Evolutionary conservation across 2,329 filamentous ascomycete genomes (phyloP).

Genomic region (Hypoxylon sp.): DNA sequence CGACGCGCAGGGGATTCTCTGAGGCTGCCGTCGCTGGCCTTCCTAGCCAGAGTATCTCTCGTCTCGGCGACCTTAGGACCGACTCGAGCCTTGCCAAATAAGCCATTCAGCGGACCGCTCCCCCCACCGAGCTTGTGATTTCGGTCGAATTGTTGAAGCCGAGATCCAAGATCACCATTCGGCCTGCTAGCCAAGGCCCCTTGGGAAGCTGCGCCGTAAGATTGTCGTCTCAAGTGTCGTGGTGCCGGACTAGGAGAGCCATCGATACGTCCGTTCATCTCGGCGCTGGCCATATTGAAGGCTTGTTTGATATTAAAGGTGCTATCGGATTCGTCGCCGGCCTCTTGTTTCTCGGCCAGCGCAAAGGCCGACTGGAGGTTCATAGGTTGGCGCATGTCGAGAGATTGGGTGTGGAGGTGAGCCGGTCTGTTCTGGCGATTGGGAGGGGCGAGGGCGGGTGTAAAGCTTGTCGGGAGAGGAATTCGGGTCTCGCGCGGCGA

Average conservation of each 20-base stretch:
- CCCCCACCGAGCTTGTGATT: slow-evolving; percentile 39
- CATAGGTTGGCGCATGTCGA: slow-evolving; percentile 43
- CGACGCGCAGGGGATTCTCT: slow-evolving; percentile 38
- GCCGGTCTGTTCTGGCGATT: slow-evolving; percentile 14
- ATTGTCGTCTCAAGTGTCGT: slow-evolving; percentile 38
- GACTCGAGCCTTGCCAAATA: slow-evolving; percentile 49
- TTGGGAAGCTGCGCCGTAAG: slow-evolving; percentile 21
- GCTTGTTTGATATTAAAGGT: slow-evolving; percentile 39
- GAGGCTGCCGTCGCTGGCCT: slow-evolving; percentile 48
- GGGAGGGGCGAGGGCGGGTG: slow-evolving; percentile 8
- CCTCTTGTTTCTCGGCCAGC: slow-evolving; percentile 39
- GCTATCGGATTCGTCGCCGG: slow-evolving; percentile 33
- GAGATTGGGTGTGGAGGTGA: slow-evolving; percentile 11
- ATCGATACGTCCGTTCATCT: slow-evolving; percentile 40
- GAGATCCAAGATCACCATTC: slow-evolving; percentile 44
- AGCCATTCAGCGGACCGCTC: slow-evolving; percentile 41
- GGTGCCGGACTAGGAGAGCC: slow-evolving; percentile 46
- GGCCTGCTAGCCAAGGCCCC: slow-evolving; percentile 38
- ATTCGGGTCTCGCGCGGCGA: slow-evolving; percentile 41
- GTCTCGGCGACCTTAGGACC: slow-evolving; percentile 50
- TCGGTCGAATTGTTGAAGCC: slow-evolving; percentile 44
- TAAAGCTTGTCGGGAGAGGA: slow-evolving; percentile 35
- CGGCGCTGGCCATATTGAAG: slow-evolving; percentile 42
- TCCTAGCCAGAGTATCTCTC: slow-evolving; percentile 45
- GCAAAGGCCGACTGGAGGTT: slow-evolving; percentile 40